Evolutionary conservation across 2,329 filamentous ascomycete genomes (phyloP).

Genomic region (Penicillium sp.): DNA sequence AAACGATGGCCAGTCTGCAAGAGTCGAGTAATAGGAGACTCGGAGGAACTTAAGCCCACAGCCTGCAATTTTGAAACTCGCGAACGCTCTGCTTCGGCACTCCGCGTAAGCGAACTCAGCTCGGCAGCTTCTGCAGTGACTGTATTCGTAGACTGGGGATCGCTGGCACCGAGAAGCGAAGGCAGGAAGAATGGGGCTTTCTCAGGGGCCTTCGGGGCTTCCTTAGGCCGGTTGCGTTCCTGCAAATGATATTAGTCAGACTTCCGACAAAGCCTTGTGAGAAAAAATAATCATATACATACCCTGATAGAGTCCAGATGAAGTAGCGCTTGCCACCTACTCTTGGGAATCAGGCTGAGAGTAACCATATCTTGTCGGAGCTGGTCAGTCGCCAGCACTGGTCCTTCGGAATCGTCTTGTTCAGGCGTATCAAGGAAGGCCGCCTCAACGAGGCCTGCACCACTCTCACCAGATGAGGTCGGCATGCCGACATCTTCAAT

Average conservation of each 20-base stretch:
- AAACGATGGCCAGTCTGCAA: conserved; percentile 45
- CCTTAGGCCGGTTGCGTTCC: conserved; percentile 87
- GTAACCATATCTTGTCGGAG: conserved; percentile 79
- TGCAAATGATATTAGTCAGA: conserved; percentile 35
- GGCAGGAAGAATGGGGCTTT: conserved; percentile 95
- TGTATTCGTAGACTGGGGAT: conserved; percentile 18
- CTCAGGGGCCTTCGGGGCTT: conserved; percentile 84
- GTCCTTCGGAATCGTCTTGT: conserved; percentile 47
- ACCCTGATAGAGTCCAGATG: conserved; percentile 80
- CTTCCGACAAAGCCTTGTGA: background rate
- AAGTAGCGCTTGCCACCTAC: conserved; percentile 87
- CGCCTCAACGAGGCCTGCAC: conserved; percentile 67
- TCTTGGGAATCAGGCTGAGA: conserved; percentile 81
- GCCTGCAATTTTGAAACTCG: conserved; percentile 65
- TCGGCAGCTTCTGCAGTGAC: conserved; percentile 27
- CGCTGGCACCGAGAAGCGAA: conserved; percentile 24
- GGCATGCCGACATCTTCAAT: conserved; percentile 62
- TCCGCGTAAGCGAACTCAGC: conserved; percentile 28
- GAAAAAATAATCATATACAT: conserved; percentile 2
- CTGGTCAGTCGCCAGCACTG: conserved; percentile 62
- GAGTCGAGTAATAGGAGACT: conserved; percentile 45
- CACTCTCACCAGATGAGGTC: conserved; percentile 76
- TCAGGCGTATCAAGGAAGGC: conserved; percentile 59
- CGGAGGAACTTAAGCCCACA: conserved; percentile 25
- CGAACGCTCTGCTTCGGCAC: conserved; percentile 50